Base-by-base conservation (phyloP, 768 basidiomycete genomes). In the Rubroboletus satanas region DNA sequence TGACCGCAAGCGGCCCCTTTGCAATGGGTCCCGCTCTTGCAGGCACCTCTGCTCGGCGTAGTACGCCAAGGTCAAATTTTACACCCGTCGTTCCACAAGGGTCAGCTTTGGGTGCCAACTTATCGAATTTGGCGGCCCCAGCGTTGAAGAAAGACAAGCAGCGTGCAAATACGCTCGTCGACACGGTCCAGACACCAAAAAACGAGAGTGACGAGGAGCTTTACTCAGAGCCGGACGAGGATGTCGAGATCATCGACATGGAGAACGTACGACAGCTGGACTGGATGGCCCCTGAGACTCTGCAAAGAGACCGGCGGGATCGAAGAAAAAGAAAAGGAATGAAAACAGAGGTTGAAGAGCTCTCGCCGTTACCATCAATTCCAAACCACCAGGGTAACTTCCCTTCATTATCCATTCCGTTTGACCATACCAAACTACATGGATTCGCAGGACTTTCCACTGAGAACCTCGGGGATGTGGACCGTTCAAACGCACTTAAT, bases 191-290 rank as follows among this genome's bases (percentile, higher is more conserved):
- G 59, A 47, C 59, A 57, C 62, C 23, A 67, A 79, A 67, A 51
- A 45, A 12, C 2, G 74, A 74, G 45, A 77, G 80, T 17, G 83
- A 87, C 17, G 83, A 75, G 7, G 90, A 91, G 55, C 77, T 78
- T 18, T 92, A 93, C 70, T 93, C 91, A 17, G 91, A 93, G 56
- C 88, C 89, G 12, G 91, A 93, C 62, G 88, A 91, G 51, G 90
- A 88, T 11, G 87, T 92, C 26, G 88, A 92, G 72, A 90, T 93
- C 49, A 75, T 93, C 38, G 91, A 93, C 63, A 87, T 93, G 82
- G 83, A 85, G 31, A 78, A 85, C 54, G 83, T 93, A 31, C 73
- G 79, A 48, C 75, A 83, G 57, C 82, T 93, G 83, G 91, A 93
- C 68, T 91, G 85, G 83, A 90, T 90, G 85, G 91, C 91, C 8